Evolutionary conservation across 1,139 yeast species (phyloP).

Genomic region (Diutina catenulata): DNA sequence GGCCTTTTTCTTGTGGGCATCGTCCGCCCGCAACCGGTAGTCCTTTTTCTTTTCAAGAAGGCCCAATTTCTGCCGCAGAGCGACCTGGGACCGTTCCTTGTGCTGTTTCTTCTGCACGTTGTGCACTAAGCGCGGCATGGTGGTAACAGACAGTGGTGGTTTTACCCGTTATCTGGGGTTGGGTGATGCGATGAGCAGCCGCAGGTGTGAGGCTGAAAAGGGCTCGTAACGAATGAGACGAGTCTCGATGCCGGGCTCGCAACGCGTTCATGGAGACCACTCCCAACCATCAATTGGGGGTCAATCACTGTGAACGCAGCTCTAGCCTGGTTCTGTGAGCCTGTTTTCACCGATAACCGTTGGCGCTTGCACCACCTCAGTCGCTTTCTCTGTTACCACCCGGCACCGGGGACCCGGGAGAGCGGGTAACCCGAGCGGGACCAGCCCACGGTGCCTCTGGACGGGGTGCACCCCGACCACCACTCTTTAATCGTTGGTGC

Average conservation of each 20-base stretch:
- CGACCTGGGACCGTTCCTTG: constrained; percentile 81
- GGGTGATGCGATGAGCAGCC: too few relatives aligned
- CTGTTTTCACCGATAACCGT: too few relatives aligned
- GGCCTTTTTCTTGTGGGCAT: constrained; percentile 80
- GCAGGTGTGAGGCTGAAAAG: too few relatives aligned
- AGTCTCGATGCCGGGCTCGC: too few relatives aligned
- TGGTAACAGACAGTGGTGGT: constrained; percentile 5
- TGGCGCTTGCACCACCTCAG: not conserved
- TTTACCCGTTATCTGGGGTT: too few relatives aligned
- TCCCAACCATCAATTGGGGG: too few relatives aligned
- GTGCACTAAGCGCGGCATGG: constrained; percentile 41
- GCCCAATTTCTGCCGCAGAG: constrained; percentile 63
- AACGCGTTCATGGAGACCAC: too few relatives aligned
- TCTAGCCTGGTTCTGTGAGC: too few relatives aligned
- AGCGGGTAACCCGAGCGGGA: not conserved
- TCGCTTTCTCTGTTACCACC: constrained; percentile 5
- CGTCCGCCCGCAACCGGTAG: constrained; percentile 77
- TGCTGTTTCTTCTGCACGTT: constrained; percentile 94
- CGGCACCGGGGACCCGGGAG: not conserved
- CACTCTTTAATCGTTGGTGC: constrained; percentile 5
- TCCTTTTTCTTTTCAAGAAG: constrained; percentile 92
- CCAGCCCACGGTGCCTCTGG: not conserved
- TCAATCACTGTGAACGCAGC: too few relatives aligned
- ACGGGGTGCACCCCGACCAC: constrained; percentile 1
- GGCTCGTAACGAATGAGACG: too few relatives aligned